These are phyloP conservation scores for Pleurotus tuber-regium DNA, from an alignment of 768 basidiomycete genomes.

Conservation along the genomic window DNA sequence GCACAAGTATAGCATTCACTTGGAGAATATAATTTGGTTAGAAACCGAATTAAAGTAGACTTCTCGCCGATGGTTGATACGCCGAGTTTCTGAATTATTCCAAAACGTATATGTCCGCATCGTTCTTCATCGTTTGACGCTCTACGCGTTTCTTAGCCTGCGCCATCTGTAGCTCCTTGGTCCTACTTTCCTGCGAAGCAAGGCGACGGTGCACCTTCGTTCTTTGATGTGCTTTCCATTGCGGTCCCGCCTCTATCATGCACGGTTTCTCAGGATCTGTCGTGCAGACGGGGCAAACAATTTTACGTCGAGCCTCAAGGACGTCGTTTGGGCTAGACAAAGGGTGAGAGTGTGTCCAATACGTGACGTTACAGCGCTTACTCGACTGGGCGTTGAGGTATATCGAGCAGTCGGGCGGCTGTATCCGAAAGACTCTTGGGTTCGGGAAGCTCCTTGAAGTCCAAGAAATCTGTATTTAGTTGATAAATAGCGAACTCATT, in stretches of 20 bases:
- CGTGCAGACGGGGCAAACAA: conserved; percentile 65
- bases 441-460: conserved; percentile 46
- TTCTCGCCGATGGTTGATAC: too few relatives aligned
- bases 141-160: not conserved
- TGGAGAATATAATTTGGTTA: too few relatives aligned
- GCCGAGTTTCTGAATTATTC: too few relatives aligned
- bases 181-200: conserved; percentile 25
- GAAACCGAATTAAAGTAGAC: too few relatives aligned
- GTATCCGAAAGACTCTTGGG: conserved; percentile 52
- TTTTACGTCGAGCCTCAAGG: conserved; percentile 53
- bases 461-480: conserved; percentile 53
- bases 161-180: conserved; percentile 10
- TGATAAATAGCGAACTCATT: not conserved
- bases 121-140: conserved; percentile 7
- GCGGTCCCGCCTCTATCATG: conserved; percentile 54
- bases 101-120: too few relatives aligned
- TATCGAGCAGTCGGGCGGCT: conserved; percentile 51
- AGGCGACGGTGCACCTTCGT: conserved; percentile 56
- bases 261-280: conserved; percentile 53
- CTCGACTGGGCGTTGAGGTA: conserved; percentile 45
- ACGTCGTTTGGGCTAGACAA: conserved; percentile 52
- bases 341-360: not conserved
- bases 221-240: conserved; percentile 57
- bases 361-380: conserved; percentile 22
- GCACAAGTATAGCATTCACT: too few relatives aligned